Conservation (phyloP, 106 monocot species). For the Xerophyta viscosa region DNA sequence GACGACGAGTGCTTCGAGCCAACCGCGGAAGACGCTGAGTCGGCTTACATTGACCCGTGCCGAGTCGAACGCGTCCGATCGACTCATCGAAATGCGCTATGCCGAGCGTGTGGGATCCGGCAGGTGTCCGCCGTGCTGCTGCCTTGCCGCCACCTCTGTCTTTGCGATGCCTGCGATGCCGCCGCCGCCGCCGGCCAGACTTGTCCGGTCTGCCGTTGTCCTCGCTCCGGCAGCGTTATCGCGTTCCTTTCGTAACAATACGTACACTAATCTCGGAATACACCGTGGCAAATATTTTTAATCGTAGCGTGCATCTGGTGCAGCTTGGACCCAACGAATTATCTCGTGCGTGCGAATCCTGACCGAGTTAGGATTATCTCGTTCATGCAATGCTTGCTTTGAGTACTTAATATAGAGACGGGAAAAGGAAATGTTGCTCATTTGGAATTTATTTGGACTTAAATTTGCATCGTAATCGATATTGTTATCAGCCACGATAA, state of each 20-base stretch:
- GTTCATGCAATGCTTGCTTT: too few relatives aligned
- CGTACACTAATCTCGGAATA: too few relatives aligned
- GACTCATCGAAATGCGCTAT: slow-evolving; percentile 3
- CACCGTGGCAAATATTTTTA: too few relatives aligned
- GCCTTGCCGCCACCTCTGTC: slow-evolving; percentile 68
- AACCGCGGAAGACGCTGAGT: slow-evolving; percentile 58
- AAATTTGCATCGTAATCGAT: too few relatives aligned
- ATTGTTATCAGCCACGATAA: too few relatives aligned
- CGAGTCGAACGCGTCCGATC: slow-evolving; percentile 20
- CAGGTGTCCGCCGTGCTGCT: slow-evolving; percentile 42
- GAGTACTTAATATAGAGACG: too few relatives aligned
- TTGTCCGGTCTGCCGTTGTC: slow-evolving; percentile 9
- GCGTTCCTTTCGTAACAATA: slow-evolving; percentile 29
- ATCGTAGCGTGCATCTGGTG: too few relatives aligned
- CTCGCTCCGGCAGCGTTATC: slow-evolving; percentile 9
- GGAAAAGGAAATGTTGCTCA: too few relatives aligned
- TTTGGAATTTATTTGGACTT: too few relatives aligned
- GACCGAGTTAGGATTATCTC: too few relatives aligned
- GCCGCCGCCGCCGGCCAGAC: neutral
- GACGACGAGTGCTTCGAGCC: slow-evolving; percentile 8
- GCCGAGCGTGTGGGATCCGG: slow-evolving; percentile 36
- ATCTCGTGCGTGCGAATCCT: too few relatives aligned
- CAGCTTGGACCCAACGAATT: too few relatives aligned
- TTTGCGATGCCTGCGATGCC: slow-evolving; percentile 48
- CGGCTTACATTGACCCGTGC: slow-evolving; percentile 59